phyloP scores from a whole-genome alignment of 257 asterid genomes.

The Scutellaria minor region DNA sequence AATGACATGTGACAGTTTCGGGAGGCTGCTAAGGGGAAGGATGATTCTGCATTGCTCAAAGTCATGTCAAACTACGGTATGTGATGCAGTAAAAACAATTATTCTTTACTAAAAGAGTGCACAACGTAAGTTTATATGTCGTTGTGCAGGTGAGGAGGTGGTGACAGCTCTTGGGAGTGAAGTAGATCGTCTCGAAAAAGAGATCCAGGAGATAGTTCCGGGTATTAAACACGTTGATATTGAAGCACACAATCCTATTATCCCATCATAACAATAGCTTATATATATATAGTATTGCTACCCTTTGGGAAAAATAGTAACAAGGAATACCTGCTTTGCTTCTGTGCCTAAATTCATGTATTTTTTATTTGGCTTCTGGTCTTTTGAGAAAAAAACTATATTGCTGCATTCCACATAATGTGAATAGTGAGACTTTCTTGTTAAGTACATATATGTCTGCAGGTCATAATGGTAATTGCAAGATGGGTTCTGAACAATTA shows the following conservation, averaged over 20 bases:
- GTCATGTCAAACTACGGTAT: slow-evolving; percentile 92
- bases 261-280: slow-evolving; percentile 42
- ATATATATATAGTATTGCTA: not conserved
- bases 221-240: slow-evolving; percentile 94
- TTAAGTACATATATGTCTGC: not conserved
- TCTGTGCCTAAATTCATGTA: not conserved
- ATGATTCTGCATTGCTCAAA: slow-evolving; percentile 62
- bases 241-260: slow-evolving; percentile 91
- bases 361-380: slow-evolving; percentile 14
- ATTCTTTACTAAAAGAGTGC: not conserved
- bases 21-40: slow-evolving; percentile 73
- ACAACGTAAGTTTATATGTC: slow-evolving; percentile 8
- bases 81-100: slow-evolving; percentile 17
- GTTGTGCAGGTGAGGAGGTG: slow-evolving; percentile 87
- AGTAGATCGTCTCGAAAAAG: slow-evolving; percentile 92
- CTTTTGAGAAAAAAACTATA: not conserved
- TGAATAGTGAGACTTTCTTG: slow-evolving; percentile 29
- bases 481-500: not conserved
- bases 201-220: slow-evolving; percentile 90
- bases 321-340: slow-evolving; percentile 10
- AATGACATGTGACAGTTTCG: slow-evolving; percentile 56
- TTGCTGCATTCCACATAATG: not conserved
- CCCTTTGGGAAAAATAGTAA: not conserved
- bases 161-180: slow-evolving; percentile 97
- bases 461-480: not conserved